Evolutionary conservation across 345 rosid species (phyloP).

Genomic region (Boechera retrofracta): DNA sequence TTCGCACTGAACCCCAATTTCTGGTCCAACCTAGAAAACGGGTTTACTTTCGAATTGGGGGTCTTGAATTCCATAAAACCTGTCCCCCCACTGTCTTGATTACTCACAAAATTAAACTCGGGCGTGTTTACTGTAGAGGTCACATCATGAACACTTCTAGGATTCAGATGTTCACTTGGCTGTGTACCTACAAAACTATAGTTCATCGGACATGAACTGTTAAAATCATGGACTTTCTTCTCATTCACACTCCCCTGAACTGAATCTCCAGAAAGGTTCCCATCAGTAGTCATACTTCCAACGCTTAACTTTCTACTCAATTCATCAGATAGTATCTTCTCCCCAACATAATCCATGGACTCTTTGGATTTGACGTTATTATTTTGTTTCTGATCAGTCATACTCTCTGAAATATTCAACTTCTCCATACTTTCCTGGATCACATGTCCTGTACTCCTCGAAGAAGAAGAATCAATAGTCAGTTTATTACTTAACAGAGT

Average conservation of each 20-base stretch:
- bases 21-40: constrained; percentile 54
- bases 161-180: constrained; percentile 38
- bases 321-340: constrained; percentile 53
- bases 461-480: constrained; percentile 48
- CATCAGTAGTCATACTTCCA: constrained; percentile 47
- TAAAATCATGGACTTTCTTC: constrained; percentile 37
- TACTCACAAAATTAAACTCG: constrained; percentile 50
- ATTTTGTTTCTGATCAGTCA: constrained; percentile 23
- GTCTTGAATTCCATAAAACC: constrained; percentile 63
- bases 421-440: constrained; percentile 56
- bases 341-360: constrained; percentile 50
- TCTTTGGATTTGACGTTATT: constrained; percentile 31
- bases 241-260: constrained; percentile 43
- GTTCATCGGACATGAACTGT: constrained; percentile 39
- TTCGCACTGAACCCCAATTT: constrained; percentile 66
- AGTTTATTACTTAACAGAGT: constrained; percentile 61
- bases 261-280: constrained; percentile 38
- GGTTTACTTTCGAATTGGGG: constrained; percentile 52
- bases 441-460: constrained; percentile 42
- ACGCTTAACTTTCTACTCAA: constrained; percentile 64
- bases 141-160: constrained; percentile 45
- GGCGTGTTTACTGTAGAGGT: constrained; percentile 43
- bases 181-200: constrained; percentile 48
- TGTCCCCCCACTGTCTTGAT: constrained; percentile 39
- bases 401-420: constrained; percentile 52